Evolutionary conservation across 1,284 basidiomycete genomes (phyloP).

Genomic region (Moesziomyces sp.): DNA sequence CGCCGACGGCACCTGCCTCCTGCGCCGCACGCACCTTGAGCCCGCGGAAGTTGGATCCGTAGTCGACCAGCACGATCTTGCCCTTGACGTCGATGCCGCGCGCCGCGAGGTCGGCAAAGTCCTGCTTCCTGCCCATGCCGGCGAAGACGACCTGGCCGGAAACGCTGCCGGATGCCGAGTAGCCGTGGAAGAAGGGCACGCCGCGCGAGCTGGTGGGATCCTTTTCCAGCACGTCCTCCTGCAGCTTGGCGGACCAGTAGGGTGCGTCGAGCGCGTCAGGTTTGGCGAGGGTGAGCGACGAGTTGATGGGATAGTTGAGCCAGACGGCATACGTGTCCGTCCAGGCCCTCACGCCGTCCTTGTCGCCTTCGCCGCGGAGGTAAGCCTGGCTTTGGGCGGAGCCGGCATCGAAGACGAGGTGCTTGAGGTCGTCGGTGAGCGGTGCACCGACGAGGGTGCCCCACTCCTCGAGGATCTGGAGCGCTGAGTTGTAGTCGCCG

Average conservation of each 20-base stretch:
- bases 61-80: slow-evolving; percentile 85
- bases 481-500: slow-evolving; percentile 51
- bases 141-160: slow-evolving; percentile 80
- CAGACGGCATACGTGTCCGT: slow-evolving; percentile 65
- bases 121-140: slow-evolving; percentile 81
- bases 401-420: slow-evolving; percentile 63
- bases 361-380: slow-evolving; percentile 32
- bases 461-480: slow-evolving; percentile 57
- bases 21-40: slow-evolving; percentile 84
- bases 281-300: slow-evolving; percentile 52
- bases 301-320: slow-evolving; percentile 62
- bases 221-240: slow-evolving; percentile 68
- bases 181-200: slow-evolving; percentile 70
- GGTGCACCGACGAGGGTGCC: slow-evolving; percentile 52
- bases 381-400: slow-evolving; percentile 44
- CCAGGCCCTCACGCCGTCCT: slow-evolving; percentile 54
- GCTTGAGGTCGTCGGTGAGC: slow-evolving; percentile 36
- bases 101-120: slow-evolving; percentile 72
- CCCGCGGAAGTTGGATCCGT: slow-evolving; percentile 84
- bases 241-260: slow-evolving; percentile 74
- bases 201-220: slow-evolving; percentile 70
- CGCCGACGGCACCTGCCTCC: slow-evolving; percentile 77
- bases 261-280: slow-evolving; percentile 57
- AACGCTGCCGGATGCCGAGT: slow-evolving; percentile 66
- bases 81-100: slow-evolving; percentile 79